Evolutionary conservation across 2,329 filamentous ascomycete genomes (phyloP).

Genomic region (Penicillium oxalicum): DNA sequence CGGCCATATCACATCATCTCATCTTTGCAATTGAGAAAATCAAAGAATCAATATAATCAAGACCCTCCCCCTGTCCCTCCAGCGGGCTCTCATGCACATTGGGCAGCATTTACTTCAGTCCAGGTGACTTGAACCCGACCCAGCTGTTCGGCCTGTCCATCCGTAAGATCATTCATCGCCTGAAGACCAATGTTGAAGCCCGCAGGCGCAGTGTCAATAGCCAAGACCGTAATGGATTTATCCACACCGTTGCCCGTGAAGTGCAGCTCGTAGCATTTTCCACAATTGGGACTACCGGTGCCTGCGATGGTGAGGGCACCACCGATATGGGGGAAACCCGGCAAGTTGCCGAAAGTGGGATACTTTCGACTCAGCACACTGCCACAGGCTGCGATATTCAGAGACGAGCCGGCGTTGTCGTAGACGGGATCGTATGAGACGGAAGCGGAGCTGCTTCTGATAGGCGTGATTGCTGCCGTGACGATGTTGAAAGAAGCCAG

Average conservation of each 20-base stretch:
- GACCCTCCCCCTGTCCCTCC: too few relatives aligned
- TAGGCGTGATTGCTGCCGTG: conserved; percentile 19
- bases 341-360: conserved; percentile 41
- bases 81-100: conserved; percentile 2
- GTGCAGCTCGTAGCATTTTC: conserved; percentile 48
- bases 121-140: conserved; percentile 38
- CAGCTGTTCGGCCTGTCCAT: conserved; percentile 38
- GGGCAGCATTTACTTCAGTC: conserved; percentile 15
- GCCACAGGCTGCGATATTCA: conserved; percentile 47
- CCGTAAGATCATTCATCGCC: conserved; percentile 48
- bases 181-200: conserved; percentile 47
- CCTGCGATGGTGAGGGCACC: conserved; percentile 44
- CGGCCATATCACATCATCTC: not conserved
- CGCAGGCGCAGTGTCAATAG: conserved; percentile 41
- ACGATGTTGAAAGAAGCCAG: conserved; percentile 20
- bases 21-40: not conserved
- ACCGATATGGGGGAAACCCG: conserved; percentile 46
- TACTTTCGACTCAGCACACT: conserved; percentile 31
- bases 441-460: conserved; percentile 24
- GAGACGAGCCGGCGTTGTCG: conserved; percentile 53
- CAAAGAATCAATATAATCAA: too few relatives aligned
- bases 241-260: conserved; percentile 38
- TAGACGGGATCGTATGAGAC: conserved; percentile 70
- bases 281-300: conserved; percentile 47
- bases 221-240: conserved; percentile 44